These are phyloP conservation scores for Agaricus blazei DNA, from an alignment of 768 basidiomycete genomes.

Conservation along the genomic window DNA sequence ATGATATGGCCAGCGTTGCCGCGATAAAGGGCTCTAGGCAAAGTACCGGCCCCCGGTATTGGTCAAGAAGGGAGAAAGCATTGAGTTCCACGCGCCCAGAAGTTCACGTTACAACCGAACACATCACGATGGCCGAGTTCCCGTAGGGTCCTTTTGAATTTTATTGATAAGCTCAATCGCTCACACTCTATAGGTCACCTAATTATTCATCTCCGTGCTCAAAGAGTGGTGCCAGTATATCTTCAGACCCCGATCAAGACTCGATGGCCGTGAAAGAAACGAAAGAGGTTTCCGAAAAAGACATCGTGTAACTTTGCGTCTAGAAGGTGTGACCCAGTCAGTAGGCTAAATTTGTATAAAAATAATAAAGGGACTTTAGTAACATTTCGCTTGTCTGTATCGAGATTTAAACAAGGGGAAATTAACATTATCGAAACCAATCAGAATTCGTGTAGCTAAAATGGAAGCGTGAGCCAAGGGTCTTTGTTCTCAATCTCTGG, in stretches of 20 bases:
- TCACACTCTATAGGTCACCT: background rate
- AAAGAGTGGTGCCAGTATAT: constrained; percentile 8
- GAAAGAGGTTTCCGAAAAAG: constrained; percentile 11
- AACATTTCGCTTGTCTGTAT: too few relatives aligned
- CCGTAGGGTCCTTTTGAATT: constrained; percentile 27
- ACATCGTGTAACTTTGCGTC: constrained; percentile 2
- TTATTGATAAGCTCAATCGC: background rate
- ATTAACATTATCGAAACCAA: too few relatives aligned
- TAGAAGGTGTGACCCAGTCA: too few relatives aligned
- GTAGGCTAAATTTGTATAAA: background rate
- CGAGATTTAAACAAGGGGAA: too few relatives aligned
- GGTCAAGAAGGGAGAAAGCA: constrained; percentile 24
- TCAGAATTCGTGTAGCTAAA: too few relatives aligned
- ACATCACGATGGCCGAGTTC: constrained; percentile 56
- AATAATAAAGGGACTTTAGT: too few relatives aligned
- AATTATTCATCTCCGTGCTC: constrained; percentile 5
- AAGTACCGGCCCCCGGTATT: constrained; percentile 17
- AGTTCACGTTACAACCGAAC: constrained; percentile 56
- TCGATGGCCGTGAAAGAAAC: constrained; percentile 2
- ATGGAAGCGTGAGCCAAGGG: too few relatives aligned
- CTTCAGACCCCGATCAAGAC: constrained; percentile 4
- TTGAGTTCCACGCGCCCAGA: constrained; percentile 31
- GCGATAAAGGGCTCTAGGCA: constrained; percentile 27
- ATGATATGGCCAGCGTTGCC: constrained; percentile 36
- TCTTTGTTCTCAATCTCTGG: too few relatives aligned